Conservation (phyloP, 2,329 filamentous ascomycete species). For the Lasiodiplodia sp. region DNA sequence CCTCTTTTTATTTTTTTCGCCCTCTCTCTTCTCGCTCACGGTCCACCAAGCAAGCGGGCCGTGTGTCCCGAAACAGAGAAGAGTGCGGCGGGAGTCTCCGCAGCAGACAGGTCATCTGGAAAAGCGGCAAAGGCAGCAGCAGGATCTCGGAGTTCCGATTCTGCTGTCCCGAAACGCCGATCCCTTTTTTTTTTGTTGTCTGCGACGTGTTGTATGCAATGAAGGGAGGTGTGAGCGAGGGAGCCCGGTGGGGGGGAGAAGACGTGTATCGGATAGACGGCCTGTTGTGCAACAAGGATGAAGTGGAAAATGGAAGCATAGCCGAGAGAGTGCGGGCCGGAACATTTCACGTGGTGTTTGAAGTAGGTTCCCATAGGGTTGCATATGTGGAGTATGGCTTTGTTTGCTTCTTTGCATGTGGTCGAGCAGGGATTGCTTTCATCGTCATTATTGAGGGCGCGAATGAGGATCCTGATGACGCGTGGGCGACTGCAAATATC, state of each 20-base stretch:
- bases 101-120: background rate
- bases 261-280: background rate
- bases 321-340: background rate
- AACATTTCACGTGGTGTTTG: background rate
- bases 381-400: background rate
- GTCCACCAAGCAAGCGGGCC: background rate
- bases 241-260: background rate
- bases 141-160: background rate
- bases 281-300: background rate
- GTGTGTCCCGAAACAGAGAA: background rate
- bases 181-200: background rate
- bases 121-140: background rate
- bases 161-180: background rate
- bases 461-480: background rate
- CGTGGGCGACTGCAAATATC: background rate
- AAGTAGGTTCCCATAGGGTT: background rate
- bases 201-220: background rate
- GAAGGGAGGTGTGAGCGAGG: background rate
- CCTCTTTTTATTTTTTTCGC: background rate
- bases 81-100: background rate
- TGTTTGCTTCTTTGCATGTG: background rate
- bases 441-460: background rate
- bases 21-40: background rate
- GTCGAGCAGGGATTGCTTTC: background rate
- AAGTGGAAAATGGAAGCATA: background rate